Evolutionary conservation across 2,329 filamentous ascomycete species (phyloP).

Genomic region (Aspergillus quadricinctus): DNA sequence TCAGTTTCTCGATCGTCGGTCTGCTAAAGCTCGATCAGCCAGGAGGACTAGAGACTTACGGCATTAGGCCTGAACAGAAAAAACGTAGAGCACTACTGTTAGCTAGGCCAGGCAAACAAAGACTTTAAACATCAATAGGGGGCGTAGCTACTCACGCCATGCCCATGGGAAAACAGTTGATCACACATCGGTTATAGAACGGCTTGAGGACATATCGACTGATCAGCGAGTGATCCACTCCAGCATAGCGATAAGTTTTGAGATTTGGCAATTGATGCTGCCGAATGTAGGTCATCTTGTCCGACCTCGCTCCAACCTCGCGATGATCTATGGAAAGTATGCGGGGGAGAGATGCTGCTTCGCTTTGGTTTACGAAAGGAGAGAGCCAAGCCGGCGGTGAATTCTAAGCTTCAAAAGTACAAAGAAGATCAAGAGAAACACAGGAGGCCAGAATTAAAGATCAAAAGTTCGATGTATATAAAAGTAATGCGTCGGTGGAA

Average conservation of each 20-base stretch:
- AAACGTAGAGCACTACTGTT: constrained; percentile 11
- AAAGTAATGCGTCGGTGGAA: not conserved
- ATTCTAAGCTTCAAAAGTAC: not conserved
- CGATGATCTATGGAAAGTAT: not conserved
- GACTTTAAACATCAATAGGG: constrained; percentile 1
- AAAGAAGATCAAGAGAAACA: constrained; percentile 1
- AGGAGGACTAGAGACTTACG: constrained; percentile 30
- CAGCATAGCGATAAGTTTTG: constrained; percentile 91
- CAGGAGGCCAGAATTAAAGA: not conserved
- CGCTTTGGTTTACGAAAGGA: not conserved
- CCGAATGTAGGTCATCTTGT: constrained; percentile 86
- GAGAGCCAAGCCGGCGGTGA: constrained; percentile 1
- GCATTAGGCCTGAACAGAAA: constrained; percentile 43
- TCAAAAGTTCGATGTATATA: not conserved
- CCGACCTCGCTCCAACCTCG: not conserved
- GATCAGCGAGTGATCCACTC: constrained; percentile 81
- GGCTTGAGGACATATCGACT: constrained; percentile 95
- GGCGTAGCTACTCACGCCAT: constrained; percentile 65
- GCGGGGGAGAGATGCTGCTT: not conserved
- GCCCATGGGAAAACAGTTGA: constrained; percentile 88
- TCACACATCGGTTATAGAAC: constrained; percentile 92
- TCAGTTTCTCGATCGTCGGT: constrained; percentile 6
- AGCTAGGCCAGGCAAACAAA: constrained; percentile 6
- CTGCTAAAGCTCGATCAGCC: constrained; percentile 2
- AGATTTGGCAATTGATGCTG: constrained; percentile 84